Base-by-base conservation (phyloP, 2,329 filamentous ascomycete species). In the Colletotrichum filicis region DNA sequence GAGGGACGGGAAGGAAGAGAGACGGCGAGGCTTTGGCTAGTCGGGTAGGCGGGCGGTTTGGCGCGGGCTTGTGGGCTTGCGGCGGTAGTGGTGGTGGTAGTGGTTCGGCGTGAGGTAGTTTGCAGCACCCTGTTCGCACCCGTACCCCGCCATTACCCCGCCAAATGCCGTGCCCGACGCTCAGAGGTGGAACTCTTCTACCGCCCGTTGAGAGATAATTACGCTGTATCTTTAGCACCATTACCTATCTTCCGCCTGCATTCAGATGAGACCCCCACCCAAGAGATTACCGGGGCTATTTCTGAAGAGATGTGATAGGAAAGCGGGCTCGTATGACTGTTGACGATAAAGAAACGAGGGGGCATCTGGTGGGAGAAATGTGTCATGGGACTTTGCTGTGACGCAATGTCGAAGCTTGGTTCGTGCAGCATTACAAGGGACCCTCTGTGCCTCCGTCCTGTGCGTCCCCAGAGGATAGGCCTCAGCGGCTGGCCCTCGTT, bases 141-240 rank as follows among this genome's bases (percentile, higher is more conserved):
- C 71, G 28, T 74, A 74, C 73, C 73, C 73, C 73, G 73, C 73
- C 73, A 74, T 74, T 73, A 74, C 73, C 73, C 73, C 73, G 73
- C 69, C 73, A 74, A 68, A 73, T 68, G 59, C 60, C 64, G 64
- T 61, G 56, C 55, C 66, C 66, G 60, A 73, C 46, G 56, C 55
- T 67, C 56, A 52, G 65, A 30, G 71, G 71, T 73, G 71, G 72
- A 61, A 56, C 63, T 35, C 37, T 58, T 26, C 24, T 53, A 59
- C 53, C 53, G 68, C 52, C 55, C 52, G 63, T 63, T 74, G 68
- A 68, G 64, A 49, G 53, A 68, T 64, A 52, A 55, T 42, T 53
- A 61, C 53, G 58, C 42, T 58, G 53, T 49, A 62, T 49, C 49
- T 65, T 60, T 42, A 22, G n/a, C 26, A 49, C 32, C 42, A 49